phyloP scores from a whole-genome alignment of 116 monocot species.

The Trichopus zeylanicus region DNA sequence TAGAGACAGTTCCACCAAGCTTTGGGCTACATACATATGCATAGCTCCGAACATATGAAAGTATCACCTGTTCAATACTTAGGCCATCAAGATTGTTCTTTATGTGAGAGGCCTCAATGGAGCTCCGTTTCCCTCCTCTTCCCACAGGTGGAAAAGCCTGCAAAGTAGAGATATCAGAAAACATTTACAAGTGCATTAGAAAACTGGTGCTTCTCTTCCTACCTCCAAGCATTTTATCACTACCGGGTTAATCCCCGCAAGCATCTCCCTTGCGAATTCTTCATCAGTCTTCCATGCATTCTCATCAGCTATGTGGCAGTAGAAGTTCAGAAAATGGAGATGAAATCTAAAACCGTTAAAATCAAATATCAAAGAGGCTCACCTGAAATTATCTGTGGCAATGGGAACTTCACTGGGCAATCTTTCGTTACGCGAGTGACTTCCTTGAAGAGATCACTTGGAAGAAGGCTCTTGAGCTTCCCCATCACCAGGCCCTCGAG shows the following conservation, averaged over 20 bases:
- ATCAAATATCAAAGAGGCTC: background rate
- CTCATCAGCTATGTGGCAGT: slow-evolving; percentile 24
- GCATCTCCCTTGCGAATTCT: slow-evolving; percentile 71
- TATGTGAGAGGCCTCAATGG: slow-evolving; percentile 26
- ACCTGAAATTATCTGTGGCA: slow-evolving; percentile 58
- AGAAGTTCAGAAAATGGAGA: background rate
- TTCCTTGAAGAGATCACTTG: slow-evolving; percentile 37
- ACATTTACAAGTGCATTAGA: background rate
- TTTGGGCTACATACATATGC: too few species aligned
- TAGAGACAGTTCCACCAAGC: too few species aligned
- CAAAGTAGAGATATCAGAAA: background rate
- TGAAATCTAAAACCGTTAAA: background rate
- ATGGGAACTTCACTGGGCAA: slow-evolving; percentile 39
- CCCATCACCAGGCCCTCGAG: slow-evolving; percentile 26
- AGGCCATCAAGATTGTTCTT: slow-evolving; percentile 33
- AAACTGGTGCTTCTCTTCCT: background rate
- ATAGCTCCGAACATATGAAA: background rate
- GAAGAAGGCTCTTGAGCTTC: slow-evolving; percentile 35
- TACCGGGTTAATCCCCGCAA: slow-evolving; percentile 58
- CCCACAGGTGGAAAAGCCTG: slow-evolving; percentile 54
- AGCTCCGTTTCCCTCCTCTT: slow-evolving; percentile 37
- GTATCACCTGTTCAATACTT: slow-evolving; percentile 24
- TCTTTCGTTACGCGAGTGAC: slow-evolving; percentile 12
- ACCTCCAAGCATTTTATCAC: slow-evolving; percentile 51
- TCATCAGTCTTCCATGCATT: slow-evolving; percentile 60